phyloP scores from a whole-genome alignment of 1,284 basidiomycete genomes.

The Phylloboletellus chloephorus region DNA sequence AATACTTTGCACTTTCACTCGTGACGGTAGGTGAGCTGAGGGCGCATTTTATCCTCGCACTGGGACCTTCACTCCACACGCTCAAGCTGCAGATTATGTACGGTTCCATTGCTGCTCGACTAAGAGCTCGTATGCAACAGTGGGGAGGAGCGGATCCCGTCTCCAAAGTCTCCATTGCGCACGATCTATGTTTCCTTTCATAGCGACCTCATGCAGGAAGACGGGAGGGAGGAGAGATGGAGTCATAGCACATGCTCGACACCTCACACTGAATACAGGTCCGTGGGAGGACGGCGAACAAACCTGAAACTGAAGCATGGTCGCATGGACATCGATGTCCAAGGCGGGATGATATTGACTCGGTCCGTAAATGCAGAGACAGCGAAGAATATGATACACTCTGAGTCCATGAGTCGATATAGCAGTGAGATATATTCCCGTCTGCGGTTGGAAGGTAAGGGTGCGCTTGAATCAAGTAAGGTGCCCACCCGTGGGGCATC shows the following conservation, averaged over 20 bases:
- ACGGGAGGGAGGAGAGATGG: conserved; percentile 27
- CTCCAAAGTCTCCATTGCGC: conserved; percentile 7
- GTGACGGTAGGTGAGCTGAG: conserved; percentile 35
- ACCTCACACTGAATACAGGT: conserved; percentile 22
- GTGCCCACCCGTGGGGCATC: conserved; percentile 1
- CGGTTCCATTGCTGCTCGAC: conserved; percentile 25
- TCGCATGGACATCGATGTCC: not conserved
- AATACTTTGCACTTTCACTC: conserved; percentile 37
- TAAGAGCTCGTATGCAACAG: conserved; percentile 33
- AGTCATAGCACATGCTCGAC: conserved; percentile 17
- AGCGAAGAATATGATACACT: conserved; percentile 4
- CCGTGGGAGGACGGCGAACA: conserved; percentile 15
- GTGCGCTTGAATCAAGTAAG: not conserved
- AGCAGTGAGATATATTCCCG: conserved; percentile 35
- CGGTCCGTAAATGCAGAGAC: conserved; percentile 4
- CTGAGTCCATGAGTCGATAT: conserved; percentile 10
- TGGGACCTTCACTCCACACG: conserved; percentile 28
- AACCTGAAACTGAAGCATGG: conserved; percentile 1
- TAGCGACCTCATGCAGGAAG: conserved; percentile 24
- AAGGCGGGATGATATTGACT: conserved; percentile 1
- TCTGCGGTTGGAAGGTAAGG: conserved; percentile 32
- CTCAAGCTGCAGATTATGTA: conserved; percentile 36
- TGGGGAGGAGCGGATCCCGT: conserved; percentile 19
- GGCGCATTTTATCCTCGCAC: conserved; percentile 32
- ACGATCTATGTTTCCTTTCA: conserved; percentile 29